These are phyloP conservation scores for Hordeum marinum DNA, from an alignment of 176 grass and related monocot genomes.

Conservation along the genomic window DNA sequence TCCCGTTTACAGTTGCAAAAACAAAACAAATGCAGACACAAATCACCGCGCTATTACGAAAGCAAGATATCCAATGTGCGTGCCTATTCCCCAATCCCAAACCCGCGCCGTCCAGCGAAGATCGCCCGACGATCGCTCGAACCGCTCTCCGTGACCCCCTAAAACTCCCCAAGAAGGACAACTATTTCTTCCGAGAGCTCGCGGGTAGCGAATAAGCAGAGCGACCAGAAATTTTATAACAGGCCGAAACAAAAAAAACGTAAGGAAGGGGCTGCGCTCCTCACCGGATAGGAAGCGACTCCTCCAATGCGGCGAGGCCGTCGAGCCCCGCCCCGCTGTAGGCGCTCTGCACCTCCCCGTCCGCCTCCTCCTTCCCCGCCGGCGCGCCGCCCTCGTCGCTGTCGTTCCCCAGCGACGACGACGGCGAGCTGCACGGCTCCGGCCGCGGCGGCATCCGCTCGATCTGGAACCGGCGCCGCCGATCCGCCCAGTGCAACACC, in stretches of 20 bases:
- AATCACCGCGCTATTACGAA: background rate
- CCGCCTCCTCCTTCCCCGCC: constrained; percentile 8
- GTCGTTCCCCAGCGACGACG: constrained; percentile 50
- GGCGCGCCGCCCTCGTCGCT: constrained; percentile 24
- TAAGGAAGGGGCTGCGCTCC: background rate
- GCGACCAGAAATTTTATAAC: background rate
- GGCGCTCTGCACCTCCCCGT: constrained; percentile 50
- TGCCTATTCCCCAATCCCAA: background rate
- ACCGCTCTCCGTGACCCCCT: too few species aligned
- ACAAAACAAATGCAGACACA: background rate
- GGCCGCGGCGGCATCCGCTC: constrained; percentile 5
- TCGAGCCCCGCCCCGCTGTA: constrained; percentile 24
- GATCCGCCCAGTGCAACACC: background rate
- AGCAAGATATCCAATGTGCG: background rate
- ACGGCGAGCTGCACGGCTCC: constrained; percentile 13
- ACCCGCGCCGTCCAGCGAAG: too few species aligned
- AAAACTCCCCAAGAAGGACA: background rate
- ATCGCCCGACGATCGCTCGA: background rate
- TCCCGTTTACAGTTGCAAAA: background rate
- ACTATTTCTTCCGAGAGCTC: background rate
- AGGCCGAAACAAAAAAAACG: background rate
- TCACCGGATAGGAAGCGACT: constrained; percentile 55
- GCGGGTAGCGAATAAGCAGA: background rate
- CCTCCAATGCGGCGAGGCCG: constrained; percentile 41
- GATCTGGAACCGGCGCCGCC: background rate